Evolutionary conservation across 495 filamentous ascomycete species (phyloP).

Genomic region (Penicillium ochrochloron): DNA sequence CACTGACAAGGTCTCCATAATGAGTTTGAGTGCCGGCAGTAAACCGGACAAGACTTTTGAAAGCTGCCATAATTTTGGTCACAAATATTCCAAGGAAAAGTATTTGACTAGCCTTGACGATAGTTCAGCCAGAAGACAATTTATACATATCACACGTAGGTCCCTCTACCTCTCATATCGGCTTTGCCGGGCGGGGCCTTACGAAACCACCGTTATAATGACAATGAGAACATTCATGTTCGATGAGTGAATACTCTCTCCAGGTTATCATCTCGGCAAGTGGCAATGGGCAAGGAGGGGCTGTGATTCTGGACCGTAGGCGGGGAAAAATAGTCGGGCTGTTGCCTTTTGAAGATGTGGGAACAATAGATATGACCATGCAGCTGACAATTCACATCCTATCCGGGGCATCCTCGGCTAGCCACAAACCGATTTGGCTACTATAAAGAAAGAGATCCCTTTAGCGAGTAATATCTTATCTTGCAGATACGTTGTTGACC

Average conservation of each 20-base stretch:
- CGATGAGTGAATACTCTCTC: background rate
- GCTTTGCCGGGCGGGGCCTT: background rate
- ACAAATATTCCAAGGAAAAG: background rate
- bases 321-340: background rate
- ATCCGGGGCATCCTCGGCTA: background rate
- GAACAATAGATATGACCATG: background rate
- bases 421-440: background rate
- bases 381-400: background rate
- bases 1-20: constrained; percentile 25
- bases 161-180: background rate
- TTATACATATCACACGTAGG: background rate
- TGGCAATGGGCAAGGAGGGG: background rate
- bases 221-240: background rate
- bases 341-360: background rate
- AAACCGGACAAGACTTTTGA: constrained; percentile 27
- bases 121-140: background rate
- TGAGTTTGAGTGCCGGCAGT: constrained; percentile 11
- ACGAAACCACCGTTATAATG: background rate
- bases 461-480: background rate
- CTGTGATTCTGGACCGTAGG: background rate
- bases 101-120: background rate
- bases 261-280: background rate
- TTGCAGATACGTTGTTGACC: background rate
- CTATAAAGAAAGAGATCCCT: background rate
- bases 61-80: constrained; percentile 13